Percentiles rank a stretch among this genome's conserved stretches.
Evolutionary conservation across 179 eudicot genomes (phyloP).

Genomic region (Camellia oleifera): DNA sequence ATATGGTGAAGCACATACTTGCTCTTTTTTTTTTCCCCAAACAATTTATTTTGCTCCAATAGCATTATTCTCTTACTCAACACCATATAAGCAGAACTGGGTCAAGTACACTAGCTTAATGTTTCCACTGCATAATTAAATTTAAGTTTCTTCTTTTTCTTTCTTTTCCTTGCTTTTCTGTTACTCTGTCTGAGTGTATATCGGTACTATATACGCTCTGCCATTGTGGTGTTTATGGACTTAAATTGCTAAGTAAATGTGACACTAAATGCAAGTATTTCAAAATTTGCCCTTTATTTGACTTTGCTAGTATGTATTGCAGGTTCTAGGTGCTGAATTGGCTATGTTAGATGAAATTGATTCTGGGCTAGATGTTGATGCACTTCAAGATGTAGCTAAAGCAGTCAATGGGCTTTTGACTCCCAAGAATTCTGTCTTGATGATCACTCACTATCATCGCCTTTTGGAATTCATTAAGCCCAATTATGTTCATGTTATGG

Average conservation of each 20-base stretch:
- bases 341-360: constrained; percentile 95
- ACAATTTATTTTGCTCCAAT: neutral
- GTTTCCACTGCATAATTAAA: neutral
- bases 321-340: constrained; percentile 96
- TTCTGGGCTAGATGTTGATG: constrained; percentile 97
- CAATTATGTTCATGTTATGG: constrained; percentile 83
- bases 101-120: neutral
- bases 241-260: neutral
- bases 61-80: neutral
- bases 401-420: constrained; percentile 82
- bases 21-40: neutral
- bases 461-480: constrained; percentile 83
- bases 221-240: neutral
- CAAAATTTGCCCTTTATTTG: neutral
- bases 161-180: neutral
- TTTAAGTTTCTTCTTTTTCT: neutral
- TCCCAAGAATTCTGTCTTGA: constrained; percentile 70
- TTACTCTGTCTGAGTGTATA: neutral
- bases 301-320: constrained; percentile 12
- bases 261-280: neutral
- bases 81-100: neutral
- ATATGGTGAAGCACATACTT: neutral
- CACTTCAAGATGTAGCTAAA: constrained; percentile 89
- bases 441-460: constrained; percentile 94
- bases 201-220: neutral